Conservation (phyloP, 164 flowering plant genomes). For the Magnolia kwangsiensis region DNA sequence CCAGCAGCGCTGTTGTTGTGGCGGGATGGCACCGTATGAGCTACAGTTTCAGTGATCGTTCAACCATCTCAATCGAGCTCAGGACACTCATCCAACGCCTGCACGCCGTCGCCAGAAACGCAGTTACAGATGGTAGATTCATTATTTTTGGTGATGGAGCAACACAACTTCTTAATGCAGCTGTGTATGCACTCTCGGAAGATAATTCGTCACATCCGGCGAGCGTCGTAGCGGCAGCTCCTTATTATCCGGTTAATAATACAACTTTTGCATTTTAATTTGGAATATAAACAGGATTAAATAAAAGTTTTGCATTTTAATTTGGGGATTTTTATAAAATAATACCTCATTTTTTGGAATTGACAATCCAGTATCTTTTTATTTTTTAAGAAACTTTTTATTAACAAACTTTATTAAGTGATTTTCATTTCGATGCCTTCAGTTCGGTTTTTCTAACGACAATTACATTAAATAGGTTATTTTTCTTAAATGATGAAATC, state of each 20-base stretch:
- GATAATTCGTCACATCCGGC: conserved; percentile 29
- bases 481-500: no score
- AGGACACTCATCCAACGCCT: conserved; percentile 36
- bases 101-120: conserved; percentile 57
- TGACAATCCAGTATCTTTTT: no score
- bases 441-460: no score
- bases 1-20: conserved; percentile 36
- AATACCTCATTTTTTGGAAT: no score
- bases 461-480: no score
- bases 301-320: no score
- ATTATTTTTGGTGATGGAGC: conserved; percentile 69
- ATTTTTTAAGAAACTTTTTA: no score
- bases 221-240: conserved; percentile 53
- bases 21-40: conserved; percentile 76
- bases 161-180: conserved; percentile 63
- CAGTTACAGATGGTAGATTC: conserved; percentile 41
- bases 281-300: no score
- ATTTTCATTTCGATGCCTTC: no score
- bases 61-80: conserved; percentile 33
- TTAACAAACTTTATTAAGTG: no score
- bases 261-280: no score
- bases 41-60: conserved; percentile 26
- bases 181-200: conserved; percentile 43
- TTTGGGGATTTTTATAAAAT: no score
- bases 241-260: conserved; percentile 46